Conservation (phyloP, 2,329 filamentous ascomycete species). For the Malbranchea cinnamomea region DNA sequence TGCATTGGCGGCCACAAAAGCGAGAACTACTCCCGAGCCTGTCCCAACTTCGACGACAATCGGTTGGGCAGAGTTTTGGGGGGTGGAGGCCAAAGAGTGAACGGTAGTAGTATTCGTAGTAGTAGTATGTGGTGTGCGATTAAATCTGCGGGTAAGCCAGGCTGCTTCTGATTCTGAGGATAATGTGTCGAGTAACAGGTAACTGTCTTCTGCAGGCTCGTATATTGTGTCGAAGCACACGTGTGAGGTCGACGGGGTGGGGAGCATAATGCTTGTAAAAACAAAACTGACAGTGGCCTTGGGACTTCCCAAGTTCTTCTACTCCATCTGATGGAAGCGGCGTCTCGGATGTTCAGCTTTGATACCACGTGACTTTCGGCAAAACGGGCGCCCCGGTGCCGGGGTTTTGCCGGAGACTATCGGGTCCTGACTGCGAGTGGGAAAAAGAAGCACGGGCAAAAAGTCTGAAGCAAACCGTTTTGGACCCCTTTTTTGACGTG, state of each 20-base stretch:
- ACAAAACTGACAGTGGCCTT: too few relatives aligned
- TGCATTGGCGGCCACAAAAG: conserved; percentile 69
- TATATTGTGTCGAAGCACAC: conserved; percentile 81
- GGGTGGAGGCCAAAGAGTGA: conserved; percentile 3
- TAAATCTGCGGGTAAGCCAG: conserved; percentile 55
- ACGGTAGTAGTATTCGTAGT: too few relatives aligned
- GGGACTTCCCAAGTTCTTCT: too few relatives aligned
- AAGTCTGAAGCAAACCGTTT: too few relatives aligned
- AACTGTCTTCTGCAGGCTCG: conserved; percentile 92
- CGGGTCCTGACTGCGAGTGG: too few relatives aligned
- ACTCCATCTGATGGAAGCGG: conserved; percentile 1
- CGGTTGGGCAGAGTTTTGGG: conserved; percentile 27
- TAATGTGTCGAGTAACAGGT: conserved; percentile 80
- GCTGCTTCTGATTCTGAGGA: conserved; percentile 52
- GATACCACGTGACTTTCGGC: conserved; percentile 4
- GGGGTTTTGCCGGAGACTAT: too few relatives aligned
- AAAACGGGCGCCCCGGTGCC: too few relatives aligned
- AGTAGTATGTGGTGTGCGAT: conserved; percentile 9
- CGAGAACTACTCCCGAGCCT: conserved; percentile 86
- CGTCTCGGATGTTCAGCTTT: too few relatives aligned
- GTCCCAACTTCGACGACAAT: conserved; percentile 76
- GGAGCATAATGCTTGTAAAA: conserved; percentile 51
- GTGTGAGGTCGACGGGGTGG: conserved; percentile 85
- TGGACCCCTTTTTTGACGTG: too few relatives aligned
- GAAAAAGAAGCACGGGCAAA: too few relatives aligned